phyloP scores from a whole-genome alignment of 805 yeast genomes.

The Candida ponderosae region DNA sequence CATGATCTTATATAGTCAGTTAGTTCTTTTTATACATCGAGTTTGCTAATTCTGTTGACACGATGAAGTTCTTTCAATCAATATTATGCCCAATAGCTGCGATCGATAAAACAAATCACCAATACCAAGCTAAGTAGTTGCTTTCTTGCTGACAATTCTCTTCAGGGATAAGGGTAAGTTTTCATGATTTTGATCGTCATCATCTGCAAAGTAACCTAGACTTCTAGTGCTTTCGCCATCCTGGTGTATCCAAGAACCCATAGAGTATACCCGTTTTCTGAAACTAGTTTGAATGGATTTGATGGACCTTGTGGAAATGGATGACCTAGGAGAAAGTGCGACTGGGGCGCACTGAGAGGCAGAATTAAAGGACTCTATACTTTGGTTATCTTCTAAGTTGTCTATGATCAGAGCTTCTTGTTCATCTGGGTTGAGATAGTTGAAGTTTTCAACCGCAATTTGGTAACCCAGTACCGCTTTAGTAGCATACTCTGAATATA shows the following conservation, averaged over 20 bases:
- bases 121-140: no score
- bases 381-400: slow-evolving; percentile 3
- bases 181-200: slow-evolving; percentile 16
- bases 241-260: slow-evolving; percentile 23
- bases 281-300: slow-evolving; percentile 9
- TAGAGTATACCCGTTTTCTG: slow-evolving; percentile 27
- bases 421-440: slow-evolving; percentile 5
- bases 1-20: no score
- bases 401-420: background rate
- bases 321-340: background rate
- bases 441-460: slow-evolving; percentile 6
- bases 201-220: slow-evolving; percentile 17
- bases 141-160: slow-evolving; percentile 24
- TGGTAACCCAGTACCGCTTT: slow-evolving; percentile 29
- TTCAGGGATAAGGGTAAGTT: slow-evolving; percentile 32
- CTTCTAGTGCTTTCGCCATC: slow-evolving; percentile 16
- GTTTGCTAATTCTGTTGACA: no score
- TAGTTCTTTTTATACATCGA: no score
- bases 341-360: slow-evolving; percentile 4
- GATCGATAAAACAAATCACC: no score
- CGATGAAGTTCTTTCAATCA: no score
- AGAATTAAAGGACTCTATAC: slow-evolving; percentile 2
- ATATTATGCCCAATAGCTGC: no score
- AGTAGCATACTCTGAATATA: slow-evolving; percentile 34
- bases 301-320: background rate